Evolutionary conservation across 108 stramenopile genomes (phyloP), one percentile per base, ranked within the genome.

Genomic region (Skeletonema potamos): DNA sequence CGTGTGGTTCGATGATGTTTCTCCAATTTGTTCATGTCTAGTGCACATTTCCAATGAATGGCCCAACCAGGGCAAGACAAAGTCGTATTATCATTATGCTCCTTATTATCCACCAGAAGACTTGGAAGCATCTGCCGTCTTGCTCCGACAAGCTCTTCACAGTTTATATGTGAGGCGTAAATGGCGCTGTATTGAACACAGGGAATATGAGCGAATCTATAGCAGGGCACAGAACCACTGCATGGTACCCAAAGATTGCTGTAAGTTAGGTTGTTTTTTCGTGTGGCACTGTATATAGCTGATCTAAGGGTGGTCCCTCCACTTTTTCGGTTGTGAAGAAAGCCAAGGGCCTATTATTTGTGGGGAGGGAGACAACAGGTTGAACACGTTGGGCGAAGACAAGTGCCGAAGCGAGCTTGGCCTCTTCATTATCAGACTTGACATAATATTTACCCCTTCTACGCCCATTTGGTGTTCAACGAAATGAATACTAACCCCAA

Each of bases 1-100:
- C 30, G 30, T 32, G 30, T 32, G 30, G 1, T 32, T 32, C 30
- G 30, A 32, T 6, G 30, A 32, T 32, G n/a, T 43, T 70, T 6
- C 24, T 6, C 57, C n/a, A 37, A 15, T 15, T 7, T 67, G 58
- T 27, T 55, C 10, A 3, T 46, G n/a, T 27, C 24, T 11, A 13
- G 32, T 6, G 41, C 73, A 74, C 24, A 74, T 9, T 51, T 74
- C 39, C n/a, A 66, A 56, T 12, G 33, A 4, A 27, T 41, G 10
- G 0, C 64, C 37, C 57, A 74, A 27, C 73, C 73, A 74, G 4
- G 73, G 73, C 15, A 74, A 11, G 24, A 43, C 66, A 60, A 66
- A 32, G 15, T 32, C 30, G 6, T 32, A 32, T 6, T 32, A 32
- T 32, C 30, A 6, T 32, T 32, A 32, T 32, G 4, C 30, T 32